Base-by-base conservation (phyloP, 371 early-diverging fungal genomes). In the Sporodiniella umbellata region DNA sequence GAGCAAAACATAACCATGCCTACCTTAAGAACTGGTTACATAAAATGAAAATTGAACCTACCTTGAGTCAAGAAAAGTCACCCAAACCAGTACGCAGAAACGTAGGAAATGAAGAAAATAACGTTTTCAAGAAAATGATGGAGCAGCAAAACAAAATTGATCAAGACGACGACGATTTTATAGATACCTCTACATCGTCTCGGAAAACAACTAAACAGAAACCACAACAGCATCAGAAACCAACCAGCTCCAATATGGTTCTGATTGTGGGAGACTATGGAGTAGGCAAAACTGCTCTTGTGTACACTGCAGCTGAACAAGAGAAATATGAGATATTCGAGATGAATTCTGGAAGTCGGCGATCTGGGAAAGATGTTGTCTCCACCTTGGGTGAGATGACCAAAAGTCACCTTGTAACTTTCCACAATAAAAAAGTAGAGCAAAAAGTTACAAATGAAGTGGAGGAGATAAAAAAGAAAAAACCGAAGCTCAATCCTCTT, bases 321-420 rank as follows among this genome's bases (percentile, higher is more conserved):
- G 61, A 72, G 18, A 88, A 84, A 0, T 93, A 83, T 33, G 75
- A 86, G 21, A 83, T 93, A 8, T 77, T 89, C 57, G 94, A 94
- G 53, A 75, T 93, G 1, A 75, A 89, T 51, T 67, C 88, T 0
- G 87, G 89, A 2, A 63, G 71, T 47, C 64, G 68, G 26, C 78
- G 94, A 17, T 75, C 82, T 15, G 88, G 88, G 15, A 89, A 85
- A 47, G 89, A 90, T 17, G 63, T 92, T 6, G 45, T 80, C 45
- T 70, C 73, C 0, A 52, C 73, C 14, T 74, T 92, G 0, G 85
- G 85, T 0, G 91, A 92, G 44, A 86, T 88, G 59, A 85, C 89
- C 0, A 71, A 78, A 50, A 89, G 81, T 45, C 92, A 91, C 53
- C 78, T 68, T 4, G 82, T 86, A 11, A 28, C 60, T 0, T 72